Base-by-base conservation (phyloP, 1,284 basidiomycete species). In the Malassezia cuniculi region DNA sequence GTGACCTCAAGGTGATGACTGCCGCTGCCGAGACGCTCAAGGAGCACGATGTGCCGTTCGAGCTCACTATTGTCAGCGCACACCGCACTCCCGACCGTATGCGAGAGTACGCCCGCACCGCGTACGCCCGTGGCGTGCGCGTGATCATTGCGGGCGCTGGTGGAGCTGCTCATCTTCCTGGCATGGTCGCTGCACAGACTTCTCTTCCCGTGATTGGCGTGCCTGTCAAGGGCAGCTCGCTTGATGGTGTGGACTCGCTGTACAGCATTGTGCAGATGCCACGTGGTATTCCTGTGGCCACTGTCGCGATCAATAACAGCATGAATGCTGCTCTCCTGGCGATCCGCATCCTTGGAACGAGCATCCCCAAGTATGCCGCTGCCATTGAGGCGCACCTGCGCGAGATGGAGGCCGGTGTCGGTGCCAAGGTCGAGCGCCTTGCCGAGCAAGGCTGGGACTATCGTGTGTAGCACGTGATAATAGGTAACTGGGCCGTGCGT, bases 231-330 rank as follows among this genome's bases (percentile, higher is more conserved):
- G 89, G 85, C 10, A 87, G 84, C 67, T 77, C 80, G 0, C 73
- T 97, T 16, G 90, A 94, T 68, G 90, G 90, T 4, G 87, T 97
- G 0, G 90, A 97, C 69, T 87, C 85, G 16, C 70, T 99, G 52
- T 81, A 94, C 68, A 89, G 84, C 64, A 97, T 99, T 55, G 85
- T 99, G 9, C 90, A 97, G 72, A 99, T 99, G 90, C 90, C 90
- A 82, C 78, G 90, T 31, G 93, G 90, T 17, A 84, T 97, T 47
- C 90, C 90, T 3, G 86, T 93, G 6, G 90, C 93, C 1, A 94
- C 89, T 1, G 87, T 95, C 8, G 90, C 89, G 1, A 95, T 97
- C 69, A 89, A 90, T 70, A 94, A 94, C 66, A 79, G 82, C 14
- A 85, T 80, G 43, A 99, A 99, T 59, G 90, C 89, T 0, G 90